Base-by-base conservation (phyloP, 2,329 filamentous ascomycete species). In the Dactylellina parvicollis region DNA sequence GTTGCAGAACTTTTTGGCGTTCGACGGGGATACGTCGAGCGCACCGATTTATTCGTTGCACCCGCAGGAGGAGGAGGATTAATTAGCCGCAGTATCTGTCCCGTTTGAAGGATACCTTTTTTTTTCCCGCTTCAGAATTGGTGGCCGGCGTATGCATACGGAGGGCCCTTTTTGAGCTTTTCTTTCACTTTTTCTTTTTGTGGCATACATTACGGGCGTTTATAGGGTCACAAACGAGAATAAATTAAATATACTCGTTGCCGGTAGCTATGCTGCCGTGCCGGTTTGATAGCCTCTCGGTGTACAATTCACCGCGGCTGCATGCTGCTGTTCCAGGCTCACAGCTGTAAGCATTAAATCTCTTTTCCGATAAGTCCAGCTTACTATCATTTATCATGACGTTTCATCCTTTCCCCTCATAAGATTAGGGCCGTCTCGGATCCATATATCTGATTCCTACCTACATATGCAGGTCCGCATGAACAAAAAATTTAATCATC, bases 1-100 rank as follows among this genome's bases (percentile, higher is more conserved):
- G 0, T 90, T 99, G 42, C 95, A 99, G 82, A 99, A 99, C 80
- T 88, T 96, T 80, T 86, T 96, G 54, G 84, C 98, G 18, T 96
- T 98, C 78, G 92, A 98, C 80, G 93, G 93, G 12, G 90, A 92
- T 77, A 86, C 85, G 47, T 90, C 91, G 81, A 87, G 91, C 76
- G 91, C 90, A 0, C 88, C 88, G 1, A 88, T 95, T 76, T 96
- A 95, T 79, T 86, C 92, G 1, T 83, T 98, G 42, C 92, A 96
- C 79, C 91, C 92, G 0, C 85, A 88, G 61, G 86, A 60, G 4
- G 86, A 60, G 4, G 75, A 77, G 9, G 75, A 76, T 20, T 60
- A 42, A 36, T 54, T 14, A 28, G n/a, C 26, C 7, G 12, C 20
- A 24, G 4, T 24, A 32, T 30, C 3, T 36, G 3, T 28, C 28